Evolutionary conservation across 2,329 filamentous ascomycete species (phyloP).

Genomic region (Intubia oerlemansii): DNA sequence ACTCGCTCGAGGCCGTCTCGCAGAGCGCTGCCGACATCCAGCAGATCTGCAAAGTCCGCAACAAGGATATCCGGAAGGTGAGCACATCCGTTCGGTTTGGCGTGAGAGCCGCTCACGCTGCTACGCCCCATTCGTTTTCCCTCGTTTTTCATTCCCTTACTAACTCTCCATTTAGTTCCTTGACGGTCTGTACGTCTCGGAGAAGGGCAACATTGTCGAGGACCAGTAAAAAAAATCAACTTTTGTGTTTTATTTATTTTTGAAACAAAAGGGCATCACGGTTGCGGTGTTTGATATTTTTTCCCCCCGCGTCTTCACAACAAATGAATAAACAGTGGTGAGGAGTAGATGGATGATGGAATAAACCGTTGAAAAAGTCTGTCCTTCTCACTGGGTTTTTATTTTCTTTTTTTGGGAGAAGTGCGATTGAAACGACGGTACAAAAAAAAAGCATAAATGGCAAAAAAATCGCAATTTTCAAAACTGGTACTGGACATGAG

Average conservation of each 20-base stretch:
- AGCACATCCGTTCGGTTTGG: too few species aligned
- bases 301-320: too few species aligned
- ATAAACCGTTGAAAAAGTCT: too few species aligned
- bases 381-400: too few species aligned
- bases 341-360: too few species aligned
- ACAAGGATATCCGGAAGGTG: slow-evolving; percentile 99
- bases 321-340: too few species aligned
- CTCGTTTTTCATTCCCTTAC: slow-evolving; percentile 6
- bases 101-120: background rate
- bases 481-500: too few species aligned
- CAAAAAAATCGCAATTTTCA: too few species aligned
- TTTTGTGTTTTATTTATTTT: slow-evolving; percentile 1
- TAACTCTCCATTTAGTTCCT: slow-evolving; percentile 61
- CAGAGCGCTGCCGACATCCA: slow-evolving; percentile 98
- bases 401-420: too few species aligned
- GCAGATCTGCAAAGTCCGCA: slow-evolving; percentile 97
- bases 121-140: background rate
- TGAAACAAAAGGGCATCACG: slow-evolving; percentile 1
- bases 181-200: slow-evolving; percentile 99
- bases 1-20: slow-evolving; percentile 93
- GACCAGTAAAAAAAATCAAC: slow-evolving; percentile 16
- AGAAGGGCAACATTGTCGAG: slow-evolving; percentile 86
- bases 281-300: too few species aligned
- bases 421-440: too few species aligned
- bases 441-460: too few species aligned